Evolutionary conservation across 139 green algal species (phyloP).

Genomic region (Chlamydomonas incerta): DNA sequence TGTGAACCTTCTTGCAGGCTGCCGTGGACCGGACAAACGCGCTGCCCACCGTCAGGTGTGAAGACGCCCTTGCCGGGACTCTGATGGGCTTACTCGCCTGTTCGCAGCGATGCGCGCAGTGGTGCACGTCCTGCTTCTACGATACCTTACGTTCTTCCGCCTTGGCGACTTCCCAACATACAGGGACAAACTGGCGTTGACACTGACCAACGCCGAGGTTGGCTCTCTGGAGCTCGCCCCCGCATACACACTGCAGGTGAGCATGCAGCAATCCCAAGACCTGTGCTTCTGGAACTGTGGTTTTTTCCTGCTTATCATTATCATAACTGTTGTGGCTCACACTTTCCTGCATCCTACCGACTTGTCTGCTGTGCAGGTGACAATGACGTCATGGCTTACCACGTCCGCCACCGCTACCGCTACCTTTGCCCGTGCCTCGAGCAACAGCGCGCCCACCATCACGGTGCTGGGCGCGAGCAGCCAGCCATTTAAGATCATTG

Average conservation of each 20-base stretch:
- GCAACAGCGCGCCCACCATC: background rate
- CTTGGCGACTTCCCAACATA: background rate
- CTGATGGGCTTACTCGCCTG: too few species aligned
- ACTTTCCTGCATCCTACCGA: background rate
- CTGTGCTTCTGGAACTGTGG: background rate
- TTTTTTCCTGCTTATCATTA: background rate
- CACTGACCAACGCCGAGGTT: too few species aligned
- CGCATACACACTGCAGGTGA: background rate
- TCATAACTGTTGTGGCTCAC: background rate
- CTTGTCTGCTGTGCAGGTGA: background rate
- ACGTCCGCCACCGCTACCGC: background rate
- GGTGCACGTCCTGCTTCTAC: too few species aligned
- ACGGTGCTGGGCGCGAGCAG: background rate
- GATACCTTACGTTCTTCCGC: background rate
- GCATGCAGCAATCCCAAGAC: too few species aligned
- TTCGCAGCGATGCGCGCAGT: too few species aligned
- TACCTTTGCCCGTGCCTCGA: background rate
- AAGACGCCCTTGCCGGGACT: too few species aligned
- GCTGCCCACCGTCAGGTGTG: background rate
- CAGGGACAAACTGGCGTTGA: too few species aligned
- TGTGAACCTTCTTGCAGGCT: too few species aligned
- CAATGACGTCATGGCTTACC: conserved; percentile 7
- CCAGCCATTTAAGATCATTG: too few species aligned
- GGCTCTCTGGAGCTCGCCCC: background rate
- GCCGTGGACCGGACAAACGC: conserved; percentile 2